Conservation (phyloP, 257 asterid genomes). For the Mentha longifolia region DNA sequence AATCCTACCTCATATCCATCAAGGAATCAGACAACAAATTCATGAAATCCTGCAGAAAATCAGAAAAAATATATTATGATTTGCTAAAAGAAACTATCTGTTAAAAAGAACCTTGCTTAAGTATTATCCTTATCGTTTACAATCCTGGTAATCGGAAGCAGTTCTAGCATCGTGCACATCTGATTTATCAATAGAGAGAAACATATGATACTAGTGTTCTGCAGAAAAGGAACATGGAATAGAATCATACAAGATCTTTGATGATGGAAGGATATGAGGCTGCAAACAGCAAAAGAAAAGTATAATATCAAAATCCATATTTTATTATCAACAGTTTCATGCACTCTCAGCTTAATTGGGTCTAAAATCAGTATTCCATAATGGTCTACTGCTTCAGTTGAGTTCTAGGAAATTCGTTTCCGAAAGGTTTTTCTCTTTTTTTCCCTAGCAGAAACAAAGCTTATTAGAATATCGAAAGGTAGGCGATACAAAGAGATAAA, state of each 20-base stretch:
- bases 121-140: constrained; percentile 10
- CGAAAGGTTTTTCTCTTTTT: too few species aligned
- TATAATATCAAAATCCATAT: too few species aligned
- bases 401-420: not conserved
- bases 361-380: not conserved
- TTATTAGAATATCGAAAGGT: too few species aligned
- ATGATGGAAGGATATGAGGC: constrained; percentile 7
- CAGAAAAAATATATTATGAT: constrained; percentile 23
- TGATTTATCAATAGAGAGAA: constrained; percentile 13
- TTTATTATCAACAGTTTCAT: too few species aligned
- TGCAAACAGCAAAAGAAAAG: not conserved
- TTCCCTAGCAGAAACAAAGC: not conserved
- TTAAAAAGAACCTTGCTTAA: not conserved
- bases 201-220: not conserved
- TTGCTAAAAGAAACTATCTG: not conserved
- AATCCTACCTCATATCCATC: constrained; percentile 71
- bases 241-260: constrained; percentile 7
- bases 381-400: not conserved
- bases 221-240: constrained; percentile 2
- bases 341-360: too few species aligned
- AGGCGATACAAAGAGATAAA: not conserved
- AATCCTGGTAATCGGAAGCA: constrained; percentile 10
- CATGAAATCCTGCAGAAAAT: constrained; percentile 77
- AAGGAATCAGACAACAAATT: constrained; percentile 87
- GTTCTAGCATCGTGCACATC: not conserved